phyloP scores from a whole-genome alignment of 441 rosid genomes.

The Viola pubescens region DNA sequence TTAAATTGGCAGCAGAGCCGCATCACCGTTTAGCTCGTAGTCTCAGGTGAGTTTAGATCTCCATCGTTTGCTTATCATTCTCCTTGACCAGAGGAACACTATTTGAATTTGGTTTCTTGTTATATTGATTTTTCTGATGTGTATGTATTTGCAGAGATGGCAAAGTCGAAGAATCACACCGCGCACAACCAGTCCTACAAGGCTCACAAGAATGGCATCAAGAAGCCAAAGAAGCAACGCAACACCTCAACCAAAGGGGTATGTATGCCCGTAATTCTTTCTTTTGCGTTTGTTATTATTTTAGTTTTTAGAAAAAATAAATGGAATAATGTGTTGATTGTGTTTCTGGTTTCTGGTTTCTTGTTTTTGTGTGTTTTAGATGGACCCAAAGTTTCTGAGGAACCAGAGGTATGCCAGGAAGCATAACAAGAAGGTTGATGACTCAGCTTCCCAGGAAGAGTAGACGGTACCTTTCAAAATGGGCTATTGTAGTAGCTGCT shows the following conservation, averaged over 20 bases:
- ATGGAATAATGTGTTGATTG: neutral
- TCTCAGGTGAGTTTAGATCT: conserved; percentile 10
- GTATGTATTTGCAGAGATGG: conserved; percentile 47
- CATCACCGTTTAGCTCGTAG: conserved; percentile 3
- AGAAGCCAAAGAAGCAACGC: conserved; percentile 92
- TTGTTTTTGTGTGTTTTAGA: conserved; percentile 28
- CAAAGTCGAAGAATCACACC: conserved; percentile 99
- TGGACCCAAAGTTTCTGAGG: conserved; percentile 98
- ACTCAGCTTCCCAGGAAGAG: conserved; percentile 51
- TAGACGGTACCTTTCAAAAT: conserved; percentile 16
- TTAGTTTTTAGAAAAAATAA: too few relatives aligned
- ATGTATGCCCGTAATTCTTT: neutral
- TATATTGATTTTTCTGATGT: neutral
- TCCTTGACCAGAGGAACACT: neutral
- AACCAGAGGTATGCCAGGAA: conserved; percentile 99
- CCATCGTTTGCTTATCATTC: neutral
- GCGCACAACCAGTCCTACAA: conserved; percentile 97
- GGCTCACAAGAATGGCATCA: conserved; percentile 94
- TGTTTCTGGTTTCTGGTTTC: neutral
- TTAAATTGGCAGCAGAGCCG: conserved; percentile 1
- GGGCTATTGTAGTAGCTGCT: neutral
- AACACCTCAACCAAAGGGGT: conserved; percentile 97
- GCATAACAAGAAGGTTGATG: conserved; percentile 69
- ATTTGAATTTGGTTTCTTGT: neutral
- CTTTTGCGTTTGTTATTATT: too few relatives aligned